These are phyloP conservation scores for Ceratocystis diversiconidia DNA, from an alignment of 2,329 filamentous ascomycete species.

Conservation along the genomic window DNA sequence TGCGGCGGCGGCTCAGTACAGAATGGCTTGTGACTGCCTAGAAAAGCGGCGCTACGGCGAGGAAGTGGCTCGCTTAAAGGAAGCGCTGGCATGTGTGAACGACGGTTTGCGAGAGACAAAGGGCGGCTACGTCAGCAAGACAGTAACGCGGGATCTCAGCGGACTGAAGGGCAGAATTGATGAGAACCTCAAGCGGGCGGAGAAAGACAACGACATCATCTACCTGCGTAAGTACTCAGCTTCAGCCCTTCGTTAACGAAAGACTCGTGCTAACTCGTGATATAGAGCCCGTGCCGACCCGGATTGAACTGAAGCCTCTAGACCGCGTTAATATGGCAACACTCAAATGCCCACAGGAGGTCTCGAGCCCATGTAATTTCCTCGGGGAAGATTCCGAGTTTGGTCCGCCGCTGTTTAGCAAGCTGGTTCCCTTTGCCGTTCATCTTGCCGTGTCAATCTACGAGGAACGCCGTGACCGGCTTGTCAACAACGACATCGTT, in stretches of 20 bases:
- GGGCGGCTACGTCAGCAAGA: conserved; percentile 60
- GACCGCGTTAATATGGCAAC: conserved; percentile 83
- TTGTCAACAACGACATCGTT: conserved; percentile 79
- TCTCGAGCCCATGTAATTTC: conserved; percentile 64
- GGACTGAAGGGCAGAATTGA: conserved; percentile 68
- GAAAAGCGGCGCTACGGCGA: conserved; percentile 94
- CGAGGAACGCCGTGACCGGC: conserved; percentile 75
- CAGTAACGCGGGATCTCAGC: conserved; percentile 68
- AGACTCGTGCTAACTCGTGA: neutral
- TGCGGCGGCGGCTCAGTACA: conserved; percentile 84
- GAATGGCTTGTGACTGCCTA: conserved; percentile 76
- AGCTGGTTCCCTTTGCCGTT: conserved; percentile 87
- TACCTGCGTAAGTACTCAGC: conserved; percentile 50
- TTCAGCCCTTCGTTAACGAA: neutral
- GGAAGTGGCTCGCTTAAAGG: conserved; percentile 73
- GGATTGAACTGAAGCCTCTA: conserved; percentile 71
- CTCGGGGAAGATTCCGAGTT: conserved; percentile 70
- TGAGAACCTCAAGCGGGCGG: conserved; percentile 80
- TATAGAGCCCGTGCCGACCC: conserved; percentile 65
- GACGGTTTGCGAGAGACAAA: conserved; percentile 75
- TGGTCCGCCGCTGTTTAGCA: conserved; percentile 73
- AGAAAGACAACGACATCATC: conserved; percentile 93
- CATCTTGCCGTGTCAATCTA: conserved; percentile 94
- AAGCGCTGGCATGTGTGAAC: conserved; percentile 68
- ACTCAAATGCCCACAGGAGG: conserved; percentile 63